Percentiles rank a stretch among this genome's conserved stretches.
phyloP scores from a whole-genome alignment of 768 basidiomycete genomes.

The Exidia glandulosa region DNA sequence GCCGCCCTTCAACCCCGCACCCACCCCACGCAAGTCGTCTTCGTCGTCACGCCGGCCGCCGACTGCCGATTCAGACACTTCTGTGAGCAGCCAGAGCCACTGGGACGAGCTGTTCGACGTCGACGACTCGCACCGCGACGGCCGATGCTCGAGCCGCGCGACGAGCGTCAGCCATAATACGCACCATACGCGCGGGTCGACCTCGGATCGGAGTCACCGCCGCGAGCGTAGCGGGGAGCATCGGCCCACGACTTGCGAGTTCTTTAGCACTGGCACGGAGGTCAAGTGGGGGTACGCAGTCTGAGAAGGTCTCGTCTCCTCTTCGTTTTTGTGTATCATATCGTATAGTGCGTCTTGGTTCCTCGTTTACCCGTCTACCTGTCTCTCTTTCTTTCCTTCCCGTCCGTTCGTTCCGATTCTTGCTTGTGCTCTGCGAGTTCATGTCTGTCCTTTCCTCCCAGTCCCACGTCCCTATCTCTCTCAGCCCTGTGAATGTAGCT shows the following conservation, averaged over 20 bases:
- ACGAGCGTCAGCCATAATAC: background rate
- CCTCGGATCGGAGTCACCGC: background rate
- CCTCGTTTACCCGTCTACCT: too few relatives aligned
- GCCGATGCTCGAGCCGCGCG: background rate
- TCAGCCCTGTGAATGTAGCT: too few relatives aligned
- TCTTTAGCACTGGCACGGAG: background rate
- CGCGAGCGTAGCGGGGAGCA: too few relatives aligned
- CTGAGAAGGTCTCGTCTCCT: too few relatives aligned
- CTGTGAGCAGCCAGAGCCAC: background rate
- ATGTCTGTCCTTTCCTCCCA: background rate
- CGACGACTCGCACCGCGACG: background rate
- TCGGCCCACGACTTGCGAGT: background rate
- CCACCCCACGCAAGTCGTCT: background rate
- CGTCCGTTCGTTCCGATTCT: background rate
- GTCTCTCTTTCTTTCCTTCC: background rate
- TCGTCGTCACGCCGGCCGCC: background rate
- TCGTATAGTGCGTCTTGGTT: too few relatives aligned
- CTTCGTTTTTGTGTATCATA: too few relatives aligned
- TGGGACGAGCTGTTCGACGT: background rate
- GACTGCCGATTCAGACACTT: background rate
- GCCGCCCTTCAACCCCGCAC: background rate
- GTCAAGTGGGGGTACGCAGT: background rate
- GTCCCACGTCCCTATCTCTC: too few relatives aligned
- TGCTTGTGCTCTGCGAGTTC: background rate
- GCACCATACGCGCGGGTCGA: background rate